Conservation (phyloP, 306 rosid genomes). For the Cicer judaicum region DNA sequence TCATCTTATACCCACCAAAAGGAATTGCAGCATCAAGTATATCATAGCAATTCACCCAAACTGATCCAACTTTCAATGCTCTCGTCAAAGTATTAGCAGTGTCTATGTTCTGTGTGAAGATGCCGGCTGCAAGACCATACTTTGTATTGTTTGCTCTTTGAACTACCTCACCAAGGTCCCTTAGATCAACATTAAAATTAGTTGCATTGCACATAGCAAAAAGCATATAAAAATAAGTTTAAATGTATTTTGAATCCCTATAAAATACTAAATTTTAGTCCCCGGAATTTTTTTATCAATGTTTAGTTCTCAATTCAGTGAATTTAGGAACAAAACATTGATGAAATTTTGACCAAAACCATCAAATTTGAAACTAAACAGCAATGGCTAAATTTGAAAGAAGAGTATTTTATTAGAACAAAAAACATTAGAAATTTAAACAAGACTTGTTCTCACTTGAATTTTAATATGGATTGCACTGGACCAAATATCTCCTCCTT, state of each 20-base stretch:
- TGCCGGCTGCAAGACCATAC: slow-evolving; percentile 92
- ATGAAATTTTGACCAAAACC: neutral
- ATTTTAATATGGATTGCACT: slow-evolving; percentile 85
- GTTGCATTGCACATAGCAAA: neutral
- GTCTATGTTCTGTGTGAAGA: slow-evolving; percentile 70
- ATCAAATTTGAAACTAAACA: neutral
- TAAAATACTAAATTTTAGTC: neutral
- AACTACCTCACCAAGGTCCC: slow-evolving; percentile 77
- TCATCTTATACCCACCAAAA: slow-evolving; percentile 95
- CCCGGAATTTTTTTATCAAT: neutral
- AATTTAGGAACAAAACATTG: neutral
- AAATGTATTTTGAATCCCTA: neutral
- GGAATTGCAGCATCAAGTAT: slow-evolving; percentile 91
- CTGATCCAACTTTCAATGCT: slow-evolving; percentile 77
- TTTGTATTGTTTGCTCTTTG: slow-evolving; percentile 67
- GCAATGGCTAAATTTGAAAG: neutral
- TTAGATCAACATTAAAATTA: slow-evolving; percentile 45
- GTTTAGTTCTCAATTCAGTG: neutral
- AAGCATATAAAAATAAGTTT: neutral
- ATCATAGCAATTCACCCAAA: slow-evolving; percentile 84
- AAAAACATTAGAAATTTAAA: neutral
- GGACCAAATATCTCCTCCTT: slow-evolving; percentile 94
- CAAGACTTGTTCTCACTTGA: slow-evolving; percentile 60
- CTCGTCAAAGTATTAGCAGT: slow-evolving; percentile 79
- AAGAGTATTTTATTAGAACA: neutral